Percentiles rank a stretch among this genome's conserved stretches.
phyloP scores from a whole-genome alignment of 768 basidiomycete species.

The Ephemerocybe angulata region DNA sequence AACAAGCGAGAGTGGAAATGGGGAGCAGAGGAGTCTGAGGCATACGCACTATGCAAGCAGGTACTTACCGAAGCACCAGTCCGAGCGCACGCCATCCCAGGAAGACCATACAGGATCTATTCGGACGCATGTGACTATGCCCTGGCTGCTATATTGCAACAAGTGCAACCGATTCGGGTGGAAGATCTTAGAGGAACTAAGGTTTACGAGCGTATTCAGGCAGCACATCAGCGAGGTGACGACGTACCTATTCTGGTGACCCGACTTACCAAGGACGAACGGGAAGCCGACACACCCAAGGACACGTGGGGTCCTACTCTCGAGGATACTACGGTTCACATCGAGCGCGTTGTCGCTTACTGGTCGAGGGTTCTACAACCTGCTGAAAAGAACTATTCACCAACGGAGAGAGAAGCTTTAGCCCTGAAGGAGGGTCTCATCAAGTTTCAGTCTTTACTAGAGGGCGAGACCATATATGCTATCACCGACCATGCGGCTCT shows the following conservation, averaged over 20 bases:
- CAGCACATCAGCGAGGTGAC: conserved; percentile 18
- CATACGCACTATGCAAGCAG: conserved; percentile 27
- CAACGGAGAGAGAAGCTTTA: conserved; percentile 37
- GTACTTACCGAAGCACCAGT: conserved; percentile 30
- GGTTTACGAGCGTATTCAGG: conserved; percentile 19
- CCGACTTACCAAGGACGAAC: conserved; percentile 5
- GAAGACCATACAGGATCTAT: conserved; percentile 32
- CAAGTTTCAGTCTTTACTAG: too few relatives aligned
- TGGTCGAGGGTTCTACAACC: conserved; percentile 12
- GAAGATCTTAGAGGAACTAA: conserved; percentile 26
- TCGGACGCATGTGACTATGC: conserved; percentile 32
- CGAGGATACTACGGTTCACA: conserved; percentile 28
- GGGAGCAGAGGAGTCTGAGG: conserved; percentile 19
- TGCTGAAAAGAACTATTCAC: conserved; percentile 33
- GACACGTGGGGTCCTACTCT: conserved; percentile 21
- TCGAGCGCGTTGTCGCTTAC: conserved; percentile 13
- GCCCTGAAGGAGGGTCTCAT: too few relatives aligned
- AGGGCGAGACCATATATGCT: conserved; percentile 28
- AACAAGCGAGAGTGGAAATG: conserved; percentile 25
- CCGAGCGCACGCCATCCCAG: conserved; percentile 24
- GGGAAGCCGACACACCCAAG: conserved; percentile 14
- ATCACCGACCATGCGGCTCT: conserved; percentile 33
- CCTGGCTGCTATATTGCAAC: conserved; percentile 26
- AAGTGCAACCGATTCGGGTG: conserved; percentile 28
- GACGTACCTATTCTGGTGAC: conserved; percentile 22